Evolutionary conservation across 257 asterid genomes (phyloP).

Genomic region (Dorcoceras hygrometricum): DNA sequence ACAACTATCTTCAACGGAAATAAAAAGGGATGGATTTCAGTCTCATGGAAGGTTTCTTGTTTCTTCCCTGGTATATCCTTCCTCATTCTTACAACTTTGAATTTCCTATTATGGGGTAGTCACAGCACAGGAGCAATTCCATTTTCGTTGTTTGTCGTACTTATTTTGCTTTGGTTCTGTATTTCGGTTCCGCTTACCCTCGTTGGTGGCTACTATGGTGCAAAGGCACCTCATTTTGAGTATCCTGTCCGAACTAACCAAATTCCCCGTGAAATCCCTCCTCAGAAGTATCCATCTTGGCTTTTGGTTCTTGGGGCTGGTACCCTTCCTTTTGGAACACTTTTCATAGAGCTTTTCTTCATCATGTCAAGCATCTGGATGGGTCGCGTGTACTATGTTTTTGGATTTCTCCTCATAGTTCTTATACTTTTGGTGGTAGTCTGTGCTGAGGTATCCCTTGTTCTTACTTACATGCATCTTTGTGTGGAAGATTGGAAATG

Average conservation of each 20-base stretch:
- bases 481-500: slow-evolving; percentile 90
- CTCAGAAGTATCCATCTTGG: slow-evolving; percentile 86
- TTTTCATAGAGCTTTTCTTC: slow-evolving; percentile 84
- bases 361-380: slow-evolving; percentile 91
- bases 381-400: slow-evolving; percentile 88
- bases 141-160: slow-evolving; percentile 62
- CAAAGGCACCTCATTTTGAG: slow-evolving; percentile 75
- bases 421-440: slow-evolving; percentile 65
- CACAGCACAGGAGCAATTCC: slow-evolving; percentile 90
- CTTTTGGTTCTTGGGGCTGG: slow-evolving; percentile 83
- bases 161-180: slow-evolving; percentile 79
- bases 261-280: slow-evolving; percentile 80
- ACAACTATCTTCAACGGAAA: slow-evolving; percentile 68
- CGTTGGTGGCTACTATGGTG: slow-evolving; percentile 77
- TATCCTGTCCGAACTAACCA: slow-evolving; percentile 79
- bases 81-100: slow-evolving; percentile 57
- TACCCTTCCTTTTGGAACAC: slow-evolving; percentile 87
- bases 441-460: slow-evolving; percentile 87
- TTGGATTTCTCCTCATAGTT: slow-evolving; percentile 71
- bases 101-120: slow-evolving; percentile 80
- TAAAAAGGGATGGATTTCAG: slow-evolving; percentile 72
- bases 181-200: slow-evolving; percentile 83
- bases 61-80: slow-evolving; percentile 83
- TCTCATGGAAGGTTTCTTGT: slow-evolving; percentile 75
- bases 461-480: slow-evolving; percentile 81